phyloP scores from a whole-genome alignment of 345 rosid species.

The Acer saccharum region DNA sequence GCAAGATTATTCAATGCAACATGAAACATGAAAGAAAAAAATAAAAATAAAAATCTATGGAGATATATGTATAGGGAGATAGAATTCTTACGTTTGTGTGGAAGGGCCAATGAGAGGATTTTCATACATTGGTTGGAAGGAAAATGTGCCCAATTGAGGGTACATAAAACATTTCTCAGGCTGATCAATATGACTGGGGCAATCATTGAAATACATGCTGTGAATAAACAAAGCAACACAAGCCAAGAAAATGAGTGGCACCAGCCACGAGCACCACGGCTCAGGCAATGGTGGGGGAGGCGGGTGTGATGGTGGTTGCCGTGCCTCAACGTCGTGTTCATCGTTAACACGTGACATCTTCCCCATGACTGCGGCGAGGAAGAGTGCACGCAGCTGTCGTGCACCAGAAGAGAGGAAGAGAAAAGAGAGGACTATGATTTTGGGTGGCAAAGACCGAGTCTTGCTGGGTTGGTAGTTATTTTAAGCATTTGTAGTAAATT shows the following conservation, averaged over 20 bases:
- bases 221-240: constrained; percentile 44
- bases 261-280: constrained; percentile 73
- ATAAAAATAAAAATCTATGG: too few relatives aligned
- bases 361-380: constrained; percentile 37
- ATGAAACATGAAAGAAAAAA: too few relatives aligned
- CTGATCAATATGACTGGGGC: constrained; percentile 40
- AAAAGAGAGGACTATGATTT: constrained; percentile 2
- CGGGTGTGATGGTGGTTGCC: constrained; percentile 18
- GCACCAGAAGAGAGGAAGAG: constrained; percentile 8
- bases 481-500: constrained; percentile 21
- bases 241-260: constrained; percentile 55
- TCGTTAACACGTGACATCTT: constrained; percentile 32
- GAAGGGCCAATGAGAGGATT: constrained; percentile 77
- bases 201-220: constrained; percentile 72
- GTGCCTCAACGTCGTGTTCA: constrained; percentile 12
- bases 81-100: constrained; percentile 46
- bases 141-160: constrained; percentile 51
- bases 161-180: constrained; percentile 48
- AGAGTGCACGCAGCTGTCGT: neutral
- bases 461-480: constrained; percentile 30
- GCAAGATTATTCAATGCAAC: too few relatives aligned
- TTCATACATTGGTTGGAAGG: constrained; percentile 49
- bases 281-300: constrained; percentile 45
- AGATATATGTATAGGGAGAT: neutral
- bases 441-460: constrained; percentile 31